Percentiles rank a stretch among this genome's conserved stretches.
phyloP scores from a whole-genome alignment of 1,284 basidiomycete genomes.

The Ustilago loliicola region DNA sequence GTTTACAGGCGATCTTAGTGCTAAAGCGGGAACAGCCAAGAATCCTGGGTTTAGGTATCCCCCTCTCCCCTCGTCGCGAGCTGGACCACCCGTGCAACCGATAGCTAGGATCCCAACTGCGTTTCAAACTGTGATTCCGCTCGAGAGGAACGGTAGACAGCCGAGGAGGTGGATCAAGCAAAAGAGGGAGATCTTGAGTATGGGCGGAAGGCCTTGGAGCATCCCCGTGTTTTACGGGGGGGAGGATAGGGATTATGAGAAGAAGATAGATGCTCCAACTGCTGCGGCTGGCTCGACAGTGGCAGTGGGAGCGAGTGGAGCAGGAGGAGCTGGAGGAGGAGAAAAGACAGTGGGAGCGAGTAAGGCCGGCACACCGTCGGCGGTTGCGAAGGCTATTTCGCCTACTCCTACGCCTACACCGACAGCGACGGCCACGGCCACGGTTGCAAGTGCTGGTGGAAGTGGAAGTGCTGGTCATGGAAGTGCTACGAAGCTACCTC shows the following conservation, averaged over 20 bases:
- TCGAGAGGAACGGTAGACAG: constrained; percentile 45
- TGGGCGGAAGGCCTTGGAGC: constrained; percentile 62
- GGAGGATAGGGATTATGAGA: constrained; percentile 46
- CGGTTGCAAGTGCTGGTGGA: neutral
- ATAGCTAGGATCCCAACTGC: constrained; percentile 53
- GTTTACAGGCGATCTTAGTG: constrained; percentile 41
- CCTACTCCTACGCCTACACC: constrained; percentile 22
- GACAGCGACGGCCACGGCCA: neutral
- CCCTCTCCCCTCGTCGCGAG: constrained; percentile 42
- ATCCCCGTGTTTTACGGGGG: constrained; percentile 59
- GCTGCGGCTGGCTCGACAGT: neutral
- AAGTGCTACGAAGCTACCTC: neutral
- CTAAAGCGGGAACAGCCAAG: constrained; percentile 46
- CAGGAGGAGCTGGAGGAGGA: neutral
- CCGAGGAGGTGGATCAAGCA: constrained; percentile 54
- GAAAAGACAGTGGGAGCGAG: constrained; percentile 11
- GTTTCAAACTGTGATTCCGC: constrained; percentile 53
- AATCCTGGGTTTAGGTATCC: constrained; percentile 60
- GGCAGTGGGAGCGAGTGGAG: neutral
- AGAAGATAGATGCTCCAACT: constrained; percentile 28
- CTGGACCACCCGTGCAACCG: constrained; percentile 54
- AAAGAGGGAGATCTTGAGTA: constrained; percentile 57
- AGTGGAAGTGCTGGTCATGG: neutral
- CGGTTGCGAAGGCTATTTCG: constrained; percentile 13
- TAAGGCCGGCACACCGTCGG: constrained; percentile 33